Conservation (phyloP, 768 basidiomycete genomes). For the Boletus insuetus region DNA sequence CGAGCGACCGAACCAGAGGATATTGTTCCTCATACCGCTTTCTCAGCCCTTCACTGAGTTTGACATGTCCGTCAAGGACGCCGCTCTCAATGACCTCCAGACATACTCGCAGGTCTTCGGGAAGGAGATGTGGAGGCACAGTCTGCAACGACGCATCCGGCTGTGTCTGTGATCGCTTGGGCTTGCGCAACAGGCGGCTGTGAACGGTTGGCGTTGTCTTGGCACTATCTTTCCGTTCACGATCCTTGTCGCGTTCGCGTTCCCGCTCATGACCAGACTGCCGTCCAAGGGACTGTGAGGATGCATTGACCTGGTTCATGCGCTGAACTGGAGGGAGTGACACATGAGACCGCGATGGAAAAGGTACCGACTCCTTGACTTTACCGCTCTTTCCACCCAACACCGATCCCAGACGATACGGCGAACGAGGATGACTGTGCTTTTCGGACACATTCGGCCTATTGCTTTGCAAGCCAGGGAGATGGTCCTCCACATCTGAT, state of each 20-base stretch:
- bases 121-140: slow-evolving; percentile 75
- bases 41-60: slow-evolving; percentile 77
- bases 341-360: slow-evolving; percentile 77
- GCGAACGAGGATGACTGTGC: slow-evolving; percentile 72
- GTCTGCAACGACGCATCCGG: slow-evolving; percentile 45
- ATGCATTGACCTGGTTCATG: slow-evolving; percentile 49
- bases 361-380: slow-evolving; percentile 56
- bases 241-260: slow-evolving; percentile 41
- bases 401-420: slow-evolving; percentile 56
- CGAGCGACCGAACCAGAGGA: slow-evolving; percentile 86
- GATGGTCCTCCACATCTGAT: slow-evolving; percentile 65
- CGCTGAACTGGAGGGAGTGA: slow-evolving; percentile 67
- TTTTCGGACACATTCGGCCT: slow-evolving; percentile 38
- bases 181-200: slow-evolving; percentile 59
- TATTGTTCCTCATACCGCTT: slow-evolving; percentile 96
- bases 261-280: slow-evolving; percentile 52
- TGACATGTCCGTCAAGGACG: slow-evolving; percentile 86
- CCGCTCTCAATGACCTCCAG: slow-evolving; percentile 84
- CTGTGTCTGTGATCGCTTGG: slow-evolving; percentile 62
- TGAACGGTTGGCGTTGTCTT: slow-evolving; percentile 32
- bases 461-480: slow-evolving; percentile 29
- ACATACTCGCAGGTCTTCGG: slow-evolving; percentile 83
- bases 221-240: slow-evolving; percentile 46
- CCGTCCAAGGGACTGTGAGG: slow-evolving; percentile 74
- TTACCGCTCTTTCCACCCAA: slow-evolving; percentile 40